A percentile compares a stretch with the other conserved stretches of the same genome.
Evolutionary conservation across 2,329 filamentous ascomycete genomes (phyloP).

Genomic region (Colletotrichum paranaense): DNA sequence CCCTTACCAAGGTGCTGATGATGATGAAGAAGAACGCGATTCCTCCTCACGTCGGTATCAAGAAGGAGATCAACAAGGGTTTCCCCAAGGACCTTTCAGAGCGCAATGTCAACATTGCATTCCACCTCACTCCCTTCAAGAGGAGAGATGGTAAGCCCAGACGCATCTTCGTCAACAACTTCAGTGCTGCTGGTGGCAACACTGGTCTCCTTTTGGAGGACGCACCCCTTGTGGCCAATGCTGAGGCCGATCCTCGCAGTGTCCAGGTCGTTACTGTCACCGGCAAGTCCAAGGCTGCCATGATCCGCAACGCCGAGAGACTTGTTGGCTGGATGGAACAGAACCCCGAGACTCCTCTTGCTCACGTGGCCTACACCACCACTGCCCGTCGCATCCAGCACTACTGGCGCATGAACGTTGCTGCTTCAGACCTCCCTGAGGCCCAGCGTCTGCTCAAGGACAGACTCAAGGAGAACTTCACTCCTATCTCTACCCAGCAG

Average conservation of each 20-base stretch:
- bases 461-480: constrained; percentile 53
- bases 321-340: constrained; percentile 65
- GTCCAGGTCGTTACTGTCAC: constrained; percentile 70
- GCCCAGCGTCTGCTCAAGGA: constrained; percentile 55
- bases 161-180: constrained; percentile 73
- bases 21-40: constrained; percentile 74
- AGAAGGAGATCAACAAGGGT: constrained; percentile 69
- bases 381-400: constrained; percentile 72
- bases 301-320: constrained; percentile 67
- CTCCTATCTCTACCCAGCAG: constrained; percentile 54
- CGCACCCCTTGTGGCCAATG: constrained; percentile 58
- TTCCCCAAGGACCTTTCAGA: constrained; percentile 67
- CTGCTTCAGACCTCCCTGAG: constrained; percentile 53
- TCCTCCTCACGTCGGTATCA: constrained; percentile 76
- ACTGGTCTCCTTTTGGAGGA: constrained; percentile 75
- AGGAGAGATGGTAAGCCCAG: constrained; percentile 60
- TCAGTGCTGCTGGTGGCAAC: constrained; percentile 78
- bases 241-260: constrained; percentile 63
- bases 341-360: constrained; percentile 63
- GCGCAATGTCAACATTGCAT: constrained; percentile 70
- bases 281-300: constrained; percentile 65
- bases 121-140: constrained; percentile 61
- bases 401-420: constrained; percentile 54
- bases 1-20: constrained; percentile 72
- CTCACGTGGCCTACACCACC: constrained; percentile 73